Percentiles rank a stretch among this genome's conserved stretches.
phyloP scores from a whole-genome alignment of 2,329 filamentous ascomycete species.

The Scedosporium dehoogii region DNA sequence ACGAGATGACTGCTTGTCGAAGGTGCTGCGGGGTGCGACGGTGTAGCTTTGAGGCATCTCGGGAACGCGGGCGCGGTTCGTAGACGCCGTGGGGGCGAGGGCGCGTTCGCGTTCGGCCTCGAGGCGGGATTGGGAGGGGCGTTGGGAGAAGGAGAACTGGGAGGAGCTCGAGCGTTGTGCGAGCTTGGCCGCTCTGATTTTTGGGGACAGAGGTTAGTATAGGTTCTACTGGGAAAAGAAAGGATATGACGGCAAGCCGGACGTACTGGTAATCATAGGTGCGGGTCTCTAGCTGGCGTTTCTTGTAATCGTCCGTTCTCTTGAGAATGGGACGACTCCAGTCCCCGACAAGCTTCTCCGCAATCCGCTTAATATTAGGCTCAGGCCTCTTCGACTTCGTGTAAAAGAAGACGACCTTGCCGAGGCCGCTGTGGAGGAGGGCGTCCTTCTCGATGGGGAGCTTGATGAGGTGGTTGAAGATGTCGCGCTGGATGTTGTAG shows the following conservation, averaged over 20 bases:
- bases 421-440: constrained; percentile 82
- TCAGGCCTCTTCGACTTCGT: constrained; percentile 90
- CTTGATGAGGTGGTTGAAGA: constrained; percentile 70
- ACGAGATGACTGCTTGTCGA: constrained; percentile 27
- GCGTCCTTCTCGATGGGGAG: constrained; percentile 87
- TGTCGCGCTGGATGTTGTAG: constrained; percentile 93
- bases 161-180: constrained; percentile 39
- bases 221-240: neutral
- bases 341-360: constrained; percentile 83
- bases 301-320: constrained; percentile 89
- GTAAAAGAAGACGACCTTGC: constrained; percentile 95
- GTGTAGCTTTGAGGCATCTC: constrained; percentile 48
- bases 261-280: constrained; percentile 56
- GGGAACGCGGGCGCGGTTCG: constrained; percentile 47
- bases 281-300: constrained; percentile 57
- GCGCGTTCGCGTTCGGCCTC: constrained; percentile 48
- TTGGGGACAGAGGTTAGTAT: neutral
- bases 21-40: constrained; percentile 52
- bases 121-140: constrained; percentile 29
- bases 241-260: neutral
- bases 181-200: constrained; percentile 39
- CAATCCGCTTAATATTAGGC: constrained; percentile 81
- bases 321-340: constrained; percentile 94
- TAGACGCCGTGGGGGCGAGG: constrained; percentile 43
- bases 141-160: constrained; percentile 40